Conservation (phyloP, 768 basidiomycete species). For the Multifurca ochricompacta region DNA sequence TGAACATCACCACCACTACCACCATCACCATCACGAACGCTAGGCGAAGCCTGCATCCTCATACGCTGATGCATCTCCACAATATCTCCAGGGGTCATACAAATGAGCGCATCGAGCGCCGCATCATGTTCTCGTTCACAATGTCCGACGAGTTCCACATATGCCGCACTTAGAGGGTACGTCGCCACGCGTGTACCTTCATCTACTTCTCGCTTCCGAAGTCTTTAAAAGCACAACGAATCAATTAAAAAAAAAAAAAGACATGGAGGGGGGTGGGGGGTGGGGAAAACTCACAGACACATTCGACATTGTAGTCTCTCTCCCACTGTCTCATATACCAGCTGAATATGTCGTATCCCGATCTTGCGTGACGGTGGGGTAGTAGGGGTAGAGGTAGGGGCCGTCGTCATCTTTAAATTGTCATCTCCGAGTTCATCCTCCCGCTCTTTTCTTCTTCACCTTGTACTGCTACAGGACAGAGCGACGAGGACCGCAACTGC, state of each 20-base stretch:
- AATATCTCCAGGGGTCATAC: conserved; percentile 5
- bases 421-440: no score
- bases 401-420: no score
- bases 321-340: conserved; percentile 8
- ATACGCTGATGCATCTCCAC: conserved; percentile 17
- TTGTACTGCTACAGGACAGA: no score
- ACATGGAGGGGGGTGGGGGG: background rate
- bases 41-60: no score
- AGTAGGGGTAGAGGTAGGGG: no score
- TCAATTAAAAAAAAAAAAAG: background rate
- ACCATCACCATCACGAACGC: no score
- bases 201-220: conserved; percentile 12
- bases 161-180: background rate
- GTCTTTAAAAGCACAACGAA: background rate
- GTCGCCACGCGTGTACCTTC: background rate
- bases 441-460: no score
- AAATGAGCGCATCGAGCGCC: conserved; percentile 12
- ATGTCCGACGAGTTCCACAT: conserved; percentile 8
- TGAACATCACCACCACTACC: no score
- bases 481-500: no score
- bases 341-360: conserved; percentile 16
- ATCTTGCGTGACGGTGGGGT: no score
- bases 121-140: conserved; percentile 13
- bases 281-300: conserved; percentile 7
- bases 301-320: conserved; percentile 14